Conservation (phyloP, 2,329 filamentous ascomycete species). For the Hypomyces rosellus region DNA sequence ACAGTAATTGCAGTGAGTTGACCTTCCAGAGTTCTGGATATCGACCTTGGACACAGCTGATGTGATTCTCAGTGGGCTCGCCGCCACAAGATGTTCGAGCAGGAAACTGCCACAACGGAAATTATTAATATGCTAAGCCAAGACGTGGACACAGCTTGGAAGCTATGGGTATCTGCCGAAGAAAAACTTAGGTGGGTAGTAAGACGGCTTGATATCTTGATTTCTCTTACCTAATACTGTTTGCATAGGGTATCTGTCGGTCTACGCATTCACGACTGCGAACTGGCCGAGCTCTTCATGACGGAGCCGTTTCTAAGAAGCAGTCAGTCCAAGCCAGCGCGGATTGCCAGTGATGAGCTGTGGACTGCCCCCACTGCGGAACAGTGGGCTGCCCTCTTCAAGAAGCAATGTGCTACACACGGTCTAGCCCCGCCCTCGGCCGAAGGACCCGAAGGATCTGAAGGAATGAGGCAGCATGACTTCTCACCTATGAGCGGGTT, state of each 20-base stretch:
- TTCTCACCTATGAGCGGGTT: no score
- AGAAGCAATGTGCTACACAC: not conserved
- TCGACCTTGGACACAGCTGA: no score
- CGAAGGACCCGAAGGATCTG: no score
- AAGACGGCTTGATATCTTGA: no score
- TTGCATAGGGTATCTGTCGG: not conserved
- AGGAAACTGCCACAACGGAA: slow-evolving; percentile 6
- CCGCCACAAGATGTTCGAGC: not conserved
- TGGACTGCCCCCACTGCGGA: not conserved
- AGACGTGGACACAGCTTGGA: not conserved
- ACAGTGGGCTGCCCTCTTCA: not conserved
- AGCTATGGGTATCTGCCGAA: not conserved
- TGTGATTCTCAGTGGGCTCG: slow-evolving; percentile 7
- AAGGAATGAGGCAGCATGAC: no score
- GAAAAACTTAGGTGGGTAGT: not conserved
- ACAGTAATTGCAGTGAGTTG: slow-evolving; percentile 8
- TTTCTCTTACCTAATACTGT: no score
- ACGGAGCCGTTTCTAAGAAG: not conserved
- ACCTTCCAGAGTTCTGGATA: no score
- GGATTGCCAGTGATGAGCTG: not conserved
- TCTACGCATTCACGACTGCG: slow-evolving; percentile 1
- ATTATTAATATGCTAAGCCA: not conserved
- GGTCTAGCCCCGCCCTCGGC: not conserved
- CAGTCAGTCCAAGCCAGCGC: not conserved
- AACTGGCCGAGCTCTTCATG: not conserved